Evolutionary conservation across 208 protist species (phyloP).

Genomic region (Naegleria fowleri): DNA sequence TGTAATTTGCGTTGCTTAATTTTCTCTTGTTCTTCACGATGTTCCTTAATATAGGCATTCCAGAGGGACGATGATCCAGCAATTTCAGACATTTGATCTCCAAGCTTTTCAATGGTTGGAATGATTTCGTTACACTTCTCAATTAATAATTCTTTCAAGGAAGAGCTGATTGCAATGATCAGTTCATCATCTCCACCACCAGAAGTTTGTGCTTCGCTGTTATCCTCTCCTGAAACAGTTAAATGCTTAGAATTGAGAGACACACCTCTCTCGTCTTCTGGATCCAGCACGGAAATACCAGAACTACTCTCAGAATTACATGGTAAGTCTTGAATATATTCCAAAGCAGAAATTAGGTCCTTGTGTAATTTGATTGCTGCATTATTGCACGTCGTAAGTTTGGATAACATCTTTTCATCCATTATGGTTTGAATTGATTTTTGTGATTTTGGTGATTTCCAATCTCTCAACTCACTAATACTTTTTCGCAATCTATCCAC

Average conservation of each 20-base stretch:
- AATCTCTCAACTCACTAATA: neutral
- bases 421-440: neutral
- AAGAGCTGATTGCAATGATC: neutral
- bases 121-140: neutral
- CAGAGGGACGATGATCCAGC: neutral
- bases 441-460: neutral
- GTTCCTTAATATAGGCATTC: constrained; percentile 18
- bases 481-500: neutral
- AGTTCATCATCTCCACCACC: neutral
- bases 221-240: neutral
- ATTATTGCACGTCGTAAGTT: neutral
- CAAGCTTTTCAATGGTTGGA: neutral
- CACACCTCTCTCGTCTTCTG: neutral
- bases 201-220: neutral
- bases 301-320: neutral
- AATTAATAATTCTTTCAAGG: neutral
- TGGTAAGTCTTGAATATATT: neutral
- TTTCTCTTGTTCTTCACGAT: neutral
- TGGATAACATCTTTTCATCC: constrained; percentile 24
- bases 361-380: constrained; percentile 1
- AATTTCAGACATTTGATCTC: neutral
- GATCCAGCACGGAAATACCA: neutral
- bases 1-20: neutral
- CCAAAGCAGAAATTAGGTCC: neutral
- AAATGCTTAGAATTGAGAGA: neutral